A percentile compares a stretch with the other conserved stretches of the same genome.
Evolutionary conservation across 169 alveolate species (phyloP).

Genomic region (Neospora caninum): DNA sequence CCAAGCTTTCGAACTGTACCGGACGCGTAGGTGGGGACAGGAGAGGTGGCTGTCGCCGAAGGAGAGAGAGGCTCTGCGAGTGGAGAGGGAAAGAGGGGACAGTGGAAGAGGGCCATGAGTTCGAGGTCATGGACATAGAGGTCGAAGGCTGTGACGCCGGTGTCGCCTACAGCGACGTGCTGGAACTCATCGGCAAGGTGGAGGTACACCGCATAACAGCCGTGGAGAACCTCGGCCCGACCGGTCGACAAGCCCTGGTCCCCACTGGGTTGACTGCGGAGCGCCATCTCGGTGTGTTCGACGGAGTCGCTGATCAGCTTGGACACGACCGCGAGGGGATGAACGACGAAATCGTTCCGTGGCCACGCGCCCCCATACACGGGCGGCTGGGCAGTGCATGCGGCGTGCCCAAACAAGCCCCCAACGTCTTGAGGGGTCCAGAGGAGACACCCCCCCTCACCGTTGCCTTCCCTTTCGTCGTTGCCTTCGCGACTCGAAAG

Average conservation of each 20-base stretch:
- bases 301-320: slow-evolving; percentile 43
- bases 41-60: neutral
- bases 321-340: slow-evolving; percentile 55
- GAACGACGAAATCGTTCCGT: slow-evolving; percentile 22
- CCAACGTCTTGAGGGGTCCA: neutral
- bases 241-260: neutral
- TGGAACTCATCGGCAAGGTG: slow-evolving; percentile 43
- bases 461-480: neutral
- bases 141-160: slow-evolving; percentile 28
- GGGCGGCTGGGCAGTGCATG: neutral
- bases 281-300: slow-evolving; percentile 40
- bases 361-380: neutral
- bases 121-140: slow-evolving; percentile 27
- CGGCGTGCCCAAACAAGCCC: neutral
- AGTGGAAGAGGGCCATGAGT: slow-evolving; percentile 28
- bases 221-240: slow-evolving; percentile 50
- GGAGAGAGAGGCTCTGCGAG: neutral
- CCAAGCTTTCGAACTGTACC: neutral
- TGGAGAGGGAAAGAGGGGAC: slow-evolving; percentile 32
- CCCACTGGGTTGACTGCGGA: neutral
- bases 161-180: neutral
- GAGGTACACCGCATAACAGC: slow-evolving; percentile 42
- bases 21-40: neutral
- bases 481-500: neutral
- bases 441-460: neutral